Evolutionary conservation across 2,329 filamentous ascomycete species (phyloP).

Genomic region (Phoma sp.): DNA sequence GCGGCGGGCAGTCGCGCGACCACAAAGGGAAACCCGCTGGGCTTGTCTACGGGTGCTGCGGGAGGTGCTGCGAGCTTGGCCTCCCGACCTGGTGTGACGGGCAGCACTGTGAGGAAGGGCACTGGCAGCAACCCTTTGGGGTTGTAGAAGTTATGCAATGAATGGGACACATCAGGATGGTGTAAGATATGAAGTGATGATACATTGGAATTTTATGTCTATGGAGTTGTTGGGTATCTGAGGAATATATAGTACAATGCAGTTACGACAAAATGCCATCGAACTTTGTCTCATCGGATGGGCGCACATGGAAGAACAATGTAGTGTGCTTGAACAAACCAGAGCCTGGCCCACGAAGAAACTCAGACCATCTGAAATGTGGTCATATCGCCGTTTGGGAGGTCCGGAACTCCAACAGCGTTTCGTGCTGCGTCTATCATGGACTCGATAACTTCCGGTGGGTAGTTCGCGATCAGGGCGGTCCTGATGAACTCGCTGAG

Average conservation of each 20-base stretch:
- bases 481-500: constrained; percentile 44
- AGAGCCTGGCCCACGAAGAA: not conserved
- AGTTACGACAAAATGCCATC: not conserved
- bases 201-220: constrained; percentile 5
- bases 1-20: constrained; percentile 52
- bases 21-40: constrained; percentile 56
- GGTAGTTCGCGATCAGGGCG: constrained; percentile 30
- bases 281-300: not conserved
- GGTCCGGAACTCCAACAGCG: constrained; percentile 31
- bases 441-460: constrained; percentile 33
- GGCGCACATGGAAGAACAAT: not conserved
- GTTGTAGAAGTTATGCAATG: constrained; percentile 29
- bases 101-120: constrained; percentile 37
- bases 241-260: constrained; percentile 8
- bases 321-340: not conserved
- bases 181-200: constrained; percentile 11
- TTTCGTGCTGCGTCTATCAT: constrained; percentile 39
- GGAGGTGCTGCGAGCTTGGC: constrained; percentile 40
- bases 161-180: not conserved
- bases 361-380: not conserved
- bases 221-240: constrained; percentile 25
- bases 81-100: constrained; percentile 26
- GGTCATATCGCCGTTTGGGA: constrained; percentile 39
- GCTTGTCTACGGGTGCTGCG: constrained; percentile 43
- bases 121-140: constrained; percentile 53